Conservation (phyloP, 1,284 basidiomycete genomes). For the Heterobasidion annosum region DNA sequence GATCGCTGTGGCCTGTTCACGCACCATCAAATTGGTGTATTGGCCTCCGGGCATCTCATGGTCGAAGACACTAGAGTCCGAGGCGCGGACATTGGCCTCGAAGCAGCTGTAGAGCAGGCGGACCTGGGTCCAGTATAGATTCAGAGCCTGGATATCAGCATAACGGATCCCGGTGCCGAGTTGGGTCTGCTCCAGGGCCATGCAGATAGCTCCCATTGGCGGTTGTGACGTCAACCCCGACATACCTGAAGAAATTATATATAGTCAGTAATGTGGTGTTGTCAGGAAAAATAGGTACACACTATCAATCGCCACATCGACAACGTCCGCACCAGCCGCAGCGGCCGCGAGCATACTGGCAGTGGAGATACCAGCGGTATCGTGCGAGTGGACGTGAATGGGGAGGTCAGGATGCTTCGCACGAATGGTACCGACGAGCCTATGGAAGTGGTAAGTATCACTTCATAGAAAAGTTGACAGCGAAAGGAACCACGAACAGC, state of each 20-base stretch:
- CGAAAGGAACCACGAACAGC: constrained; percentile 44
- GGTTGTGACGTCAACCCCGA: constrained; percentile 98
- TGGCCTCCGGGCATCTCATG: constrained; percentile 99
- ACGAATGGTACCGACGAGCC: constrained; percentile 87
- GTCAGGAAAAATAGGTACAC: constrained; percentile 19
- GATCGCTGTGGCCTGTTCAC: constrained; percentile 11
- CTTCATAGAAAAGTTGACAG: neutral
- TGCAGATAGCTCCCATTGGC: constrained; percentile 94
- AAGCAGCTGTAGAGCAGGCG: constrained; percentile 94
- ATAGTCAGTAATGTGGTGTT: neutral
- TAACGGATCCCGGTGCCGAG: constrained; percentile 97
- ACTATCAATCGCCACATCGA: constrained; percentile 99
- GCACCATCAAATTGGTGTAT: constrained; percentile 89
- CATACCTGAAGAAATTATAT: constrained; percentile 57
- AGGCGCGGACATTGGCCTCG: constrained; percentile 97
- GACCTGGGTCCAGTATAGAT: constrained; percentile 98
- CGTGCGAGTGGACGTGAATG: constrained; percentile 99
- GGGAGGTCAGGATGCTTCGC: constrained; percentile 96
- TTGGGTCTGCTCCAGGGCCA: constrained; percentile 91
- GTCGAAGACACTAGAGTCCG: constrained; percentile 95
- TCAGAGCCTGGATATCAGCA: constrained; percentile 95
- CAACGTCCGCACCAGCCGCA: constrained; percentile 93
- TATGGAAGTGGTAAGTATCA: neutral
- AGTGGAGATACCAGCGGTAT: constrained; percentile 97
- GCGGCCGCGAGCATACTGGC: constrained; percentile 96